Conservation (phyloP, 202 grass and related monocot species). For the Cymbopogon flexuosus region DNA sequence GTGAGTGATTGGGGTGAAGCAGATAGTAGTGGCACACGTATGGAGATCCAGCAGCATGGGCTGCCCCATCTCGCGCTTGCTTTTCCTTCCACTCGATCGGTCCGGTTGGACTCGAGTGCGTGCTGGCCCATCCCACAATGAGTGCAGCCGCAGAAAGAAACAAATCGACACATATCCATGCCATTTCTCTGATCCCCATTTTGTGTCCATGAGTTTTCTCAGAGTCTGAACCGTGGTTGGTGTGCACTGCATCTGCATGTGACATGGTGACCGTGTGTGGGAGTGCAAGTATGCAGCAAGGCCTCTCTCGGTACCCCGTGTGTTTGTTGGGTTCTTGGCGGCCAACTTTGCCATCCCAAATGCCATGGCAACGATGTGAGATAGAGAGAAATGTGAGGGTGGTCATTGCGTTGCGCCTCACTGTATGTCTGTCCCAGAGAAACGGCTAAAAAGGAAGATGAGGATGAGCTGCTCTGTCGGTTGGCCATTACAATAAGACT, state of each 20-base stretch:
- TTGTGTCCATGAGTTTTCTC: not conserved
- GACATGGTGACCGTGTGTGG: not conserved
- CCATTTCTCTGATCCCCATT: conserved; percentile 14
- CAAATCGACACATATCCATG: not conserved
- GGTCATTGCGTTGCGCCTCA: not conserved
- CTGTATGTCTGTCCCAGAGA: not conserved
- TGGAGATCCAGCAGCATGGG: not conserved
- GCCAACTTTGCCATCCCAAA: not conserved
- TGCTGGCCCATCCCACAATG: conserved; percentile 29
- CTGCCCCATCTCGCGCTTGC: not conserved
- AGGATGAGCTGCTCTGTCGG: conserved; percentile 10
- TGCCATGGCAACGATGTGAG: not conserved
- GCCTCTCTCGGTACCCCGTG: not conserved
- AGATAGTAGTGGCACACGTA: conserved; percentile 24
- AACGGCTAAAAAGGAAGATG: not conserved
- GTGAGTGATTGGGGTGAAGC: not conserved
- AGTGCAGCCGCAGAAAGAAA: conserved; percentile 35
- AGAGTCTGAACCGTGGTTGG: not conserved
- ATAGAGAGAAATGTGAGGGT: not conserved
- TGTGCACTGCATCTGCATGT: not conserved
- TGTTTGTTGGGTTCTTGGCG: not conserved
- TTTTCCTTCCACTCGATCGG: conserved; percentile 23
- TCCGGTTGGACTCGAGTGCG: conserved; percentile 7
- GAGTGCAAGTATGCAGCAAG: too few species aligned
- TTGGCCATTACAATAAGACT: conserved; percentile 16